Evolutionary conservation across 352 stramenopile species (phyloP), one percentile per base, ranked within the genome.

Genomic region (Pythium utonaiense): DNA sequence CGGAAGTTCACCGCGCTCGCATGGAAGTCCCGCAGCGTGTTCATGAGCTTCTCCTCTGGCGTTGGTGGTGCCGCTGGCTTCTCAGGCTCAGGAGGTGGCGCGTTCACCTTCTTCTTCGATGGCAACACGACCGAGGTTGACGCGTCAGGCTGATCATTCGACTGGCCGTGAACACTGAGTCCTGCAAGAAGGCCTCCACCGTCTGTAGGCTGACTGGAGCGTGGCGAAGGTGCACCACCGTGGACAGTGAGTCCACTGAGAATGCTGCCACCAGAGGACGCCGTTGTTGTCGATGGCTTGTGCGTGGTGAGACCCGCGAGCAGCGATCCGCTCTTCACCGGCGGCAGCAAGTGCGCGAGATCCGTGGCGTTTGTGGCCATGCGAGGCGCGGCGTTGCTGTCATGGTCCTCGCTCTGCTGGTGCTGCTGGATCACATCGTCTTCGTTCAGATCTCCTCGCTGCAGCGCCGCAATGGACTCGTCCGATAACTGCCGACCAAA

Each of bases 401-500:
- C 55, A 17, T 48, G 22, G 0, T 59, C 55, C 1, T 53, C 66
- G 27, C 40, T 31, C 12, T 38, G 28, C 24, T 40, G 33, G 3
- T 60, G 66, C 25, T 77, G 63, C 21, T 83, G 67, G 14, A 89
- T 71, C 13, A 93, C 38, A 8, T 93, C 84, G 49, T 86, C 85
- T 57, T 89, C 67, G 28, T 86, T 86, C 12, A 92, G 57, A 28
- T 95, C 85, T 27, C 83, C 83, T 40, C 85, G 85, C 36, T 93
- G 83, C 27, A 93, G 53, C 3, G 84, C 84, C 2, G 83, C 83
- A n/a, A 77, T 67, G 0, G 83, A 89, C 50, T 95, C 85, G 60
- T 95, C 85, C 30, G 85, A 95, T n/a, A 91, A 66, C 44, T 93
- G 79, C 3, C 85, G 83, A 5, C 83, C 85, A 57, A 95, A 95